phyloP scores from a whole-genome alignment of 164 flowering plant genomes.

The Kalanchoe fedtschenkoi region DNA sequence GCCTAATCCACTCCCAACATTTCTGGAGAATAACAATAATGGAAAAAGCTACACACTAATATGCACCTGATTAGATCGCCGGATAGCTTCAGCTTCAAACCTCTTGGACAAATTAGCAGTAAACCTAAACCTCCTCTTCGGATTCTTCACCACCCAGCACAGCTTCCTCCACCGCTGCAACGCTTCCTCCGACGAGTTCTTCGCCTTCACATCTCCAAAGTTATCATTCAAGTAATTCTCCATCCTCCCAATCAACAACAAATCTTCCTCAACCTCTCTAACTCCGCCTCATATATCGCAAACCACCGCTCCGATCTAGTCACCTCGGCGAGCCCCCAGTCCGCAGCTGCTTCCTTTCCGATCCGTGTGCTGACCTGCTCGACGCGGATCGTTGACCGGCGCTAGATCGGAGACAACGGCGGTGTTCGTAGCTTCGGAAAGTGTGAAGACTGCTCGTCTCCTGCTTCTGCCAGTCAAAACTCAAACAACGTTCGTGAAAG shows the following conservation, averaged over 20 bases:
- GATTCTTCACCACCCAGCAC: slow-evolving; percentile 81
- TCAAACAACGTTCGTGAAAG: too few relatives aligned
- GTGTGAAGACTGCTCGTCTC: not conserved
- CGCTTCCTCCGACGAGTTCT: slow-evolving; percentile 90
- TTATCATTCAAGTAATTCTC: slow-evolving; percentile 67
- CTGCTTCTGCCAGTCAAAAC: not conserved
- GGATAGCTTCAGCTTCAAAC: slow-evolving; percentile 64
- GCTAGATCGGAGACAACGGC: not conserved
- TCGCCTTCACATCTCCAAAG: slow-evolving; percentile 73
- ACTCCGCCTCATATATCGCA: not conserved
- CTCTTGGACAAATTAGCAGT: slow-evolving; percentile 89
- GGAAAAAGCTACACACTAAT: slow-evolving; percentile 25
- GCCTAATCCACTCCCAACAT: too few relatives aligned
- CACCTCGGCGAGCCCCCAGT: too few relatives aligned
- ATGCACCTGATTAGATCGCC: slow-evolving; percentile 69
- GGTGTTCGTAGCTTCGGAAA: too few relatives aligned
- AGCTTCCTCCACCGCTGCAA: slow-evolving; percentile 81
- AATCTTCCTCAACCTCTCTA: not conserved
- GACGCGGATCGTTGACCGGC: not conserved
- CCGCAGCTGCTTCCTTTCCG: not conserved
- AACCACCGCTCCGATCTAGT: not conserved
- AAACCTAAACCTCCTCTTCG: slow-evolving; percentile 71
- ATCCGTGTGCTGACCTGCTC: too few relatives aligned
- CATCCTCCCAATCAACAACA: slow-evolving; percentile 24
- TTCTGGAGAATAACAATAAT: not conserved